Evolutionary conservation across 768 basidiomycete species (phyloP).

Genomic region (Leccinum fibrillosum): DNA sequence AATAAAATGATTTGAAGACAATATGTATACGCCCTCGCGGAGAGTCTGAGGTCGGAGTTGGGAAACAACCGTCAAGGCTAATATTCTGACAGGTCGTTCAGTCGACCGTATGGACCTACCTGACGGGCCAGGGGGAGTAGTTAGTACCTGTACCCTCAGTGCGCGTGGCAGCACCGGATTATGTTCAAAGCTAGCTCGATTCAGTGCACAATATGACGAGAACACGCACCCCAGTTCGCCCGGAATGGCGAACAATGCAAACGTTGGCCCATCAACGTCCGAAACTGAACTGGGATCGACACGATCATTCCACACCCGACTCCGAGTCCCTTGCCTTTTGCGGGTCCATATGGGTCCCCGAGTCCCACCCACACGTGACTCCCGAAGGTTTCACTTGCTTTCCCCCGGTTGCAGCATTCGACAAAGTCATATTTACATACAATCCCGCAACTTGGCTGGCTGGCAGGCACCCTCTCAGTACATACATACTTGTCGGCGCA

Average conservation of each 20-base stretch:
- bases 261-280: background rate
- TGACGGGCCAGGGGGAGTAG: background rate
- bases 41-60: constrained; percentile 32
- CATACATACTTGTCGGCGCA: background rate
- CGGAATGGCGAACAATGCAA: constrained; percentile 30
- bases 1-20: constrained; percentile 25
- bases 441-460: background rate
- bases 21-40: constrained; percentile 26
- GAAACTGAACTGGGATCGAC: constrained; percentile 1
- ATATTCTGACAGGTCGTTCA: constrained; percentile 19
- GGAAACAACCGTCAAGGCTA: constrained; percentile 19
- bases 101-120: background rate
- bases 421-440: background rate
- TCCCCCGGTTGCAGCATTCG: background rate
- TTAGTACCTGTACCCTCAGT: background rate
- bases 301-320: constrained; percentile 1
- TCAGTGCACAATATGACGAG: constrained; percentile 24
- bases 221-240: constrained; percentile 20
- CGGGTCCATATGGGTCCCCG: constrained; percentile 40
- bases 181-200: constrained; percentile 13
- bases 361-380: constrained; percentile 30
- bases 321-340: constrained; percentile 29
- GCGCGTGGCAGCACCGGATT: background rate
- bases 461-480: background rate
- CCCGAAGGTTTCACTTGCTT: background rate